Conservation (phyloP, 1,139 yeast genomes). For the Lodderomyces orthopsilosis region DNA sequence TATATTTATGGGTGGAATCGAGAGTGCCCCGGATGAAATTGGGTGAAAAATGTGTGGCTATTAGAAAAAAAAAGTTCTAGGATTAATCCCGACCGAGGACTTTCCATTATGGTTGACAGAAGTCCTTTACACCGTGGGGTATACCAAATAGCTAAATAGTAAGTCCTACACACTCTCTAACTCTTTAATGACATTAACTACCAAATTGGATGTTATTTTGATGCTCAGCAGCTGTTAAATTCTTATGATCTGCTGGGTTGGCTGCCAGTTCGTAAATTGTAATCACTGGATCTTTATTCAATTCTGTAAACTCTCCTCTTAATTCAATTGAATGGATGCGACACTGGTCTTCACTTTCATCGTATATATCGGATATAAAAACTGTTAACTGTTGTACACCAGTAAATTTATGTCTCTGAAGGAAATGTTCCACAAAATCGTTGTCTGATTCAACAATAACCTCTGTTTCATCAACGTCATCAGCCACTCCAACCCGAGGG, state of each 20-base stretch:
- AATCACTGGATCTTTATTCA: slow-evolving; percentile 65
- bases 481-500: slow-evolving; percentile 56
- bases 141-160: no score
- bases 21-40: slow-evolving; percentile 2
- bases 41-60: not conserved
- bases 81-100: not conserved
- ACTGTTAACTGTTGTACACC: slow-evolving; percentile 67
- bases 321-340: slow-evolving; percentile 71
- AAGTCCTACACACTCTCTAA: not conserved
- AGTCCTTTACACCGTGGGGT: not conserved
- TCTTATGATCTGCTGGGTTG: slow-evolving; percentile 85
- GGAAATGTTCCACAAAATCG: slow-evolving; percentile 77
- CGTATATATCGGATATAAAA: slow-evolving; percentile 65
- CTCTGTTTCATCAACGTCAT: slow-evolving; percentile 35
- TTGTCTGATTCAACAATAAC: slow-evolving; percentile 30
- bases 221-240: slow-evolving; percentile 16
- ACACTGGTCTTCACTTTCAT: slow-evolving; percentile 51
- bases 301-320: slow-evolving; percentile 72
- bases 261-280: slow-evolving; percentile 88
- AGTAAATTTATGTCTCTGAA: slow-evolving; percentile 74
- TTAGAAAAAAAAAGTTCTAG: not conserved
- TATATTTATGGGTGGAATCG: not conserved
- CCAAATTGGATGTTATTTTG: slow-evolving; percentile 15
- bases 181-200: slow-evolving; percentile 6
- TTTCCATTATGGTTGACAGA: not conserved